Base-by-base conservation (phyloP, 140 eudicot genomes). In the Erigeron philadelphicus region DNA sequence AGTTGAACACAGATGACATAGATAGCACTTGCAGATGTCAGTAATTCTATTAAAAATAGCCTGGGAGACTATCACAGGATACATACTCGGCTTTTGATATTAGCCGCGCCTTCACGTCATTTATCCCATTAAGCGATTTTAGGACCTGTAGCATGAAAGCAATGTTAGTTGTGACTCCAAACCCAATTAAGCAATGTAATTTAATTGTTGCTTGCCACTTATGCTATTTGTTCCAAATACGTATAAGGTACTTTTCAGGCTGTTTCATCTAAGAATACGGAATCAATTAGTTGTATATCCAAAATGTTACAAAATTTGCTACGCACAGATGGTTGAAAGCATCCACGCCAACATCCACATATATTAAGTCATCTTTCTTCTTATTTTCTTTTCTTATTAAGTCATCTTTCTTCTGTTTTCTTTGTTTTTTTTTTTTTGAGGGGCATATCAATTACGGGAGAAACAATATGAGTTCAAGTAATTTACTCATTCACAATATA, bases 1-100 rank as follows among this genome's bases (percentile, higher is more conserved):
- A 59, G 64, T 59, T 25, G 4, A 59, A 59, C 13, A 59, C 44
- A 59, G 64, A 59, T 59, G 64, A 21, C 64, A 25, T 25, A 59
- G 1, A 25, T 11, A 25, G n/a, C n/a, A 12, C 16, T 59, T 59
- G 41, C 45, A 59, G 18, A 35, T 13, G 12, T 25, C 44, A 59
- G 43, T 25, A 59, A 42, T 59, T 59, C 64, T 4, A 38, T 11
- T 25, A 65, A 57, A 18, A 63, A 75, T 17, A 40, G 25, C 72
- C 35, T n/a, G 63, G 40, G 35, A 54, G 66, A 75, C 15, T 69
- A 78, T 17, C 11, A 49, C 42, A 43, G 11, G 62, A 65, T 41
- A 88, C 93, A 79, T 83, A 93, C 98, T 83, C 81, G 15, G 85
- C 80, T 78, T 93, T 93, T 16, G 94, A 89, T 62, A 67, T 55